Evolutionary conservation across 2,329 filamentous ascomycete species (phyloP).

Genomic region (Diaporthe caulivora): DNA sequence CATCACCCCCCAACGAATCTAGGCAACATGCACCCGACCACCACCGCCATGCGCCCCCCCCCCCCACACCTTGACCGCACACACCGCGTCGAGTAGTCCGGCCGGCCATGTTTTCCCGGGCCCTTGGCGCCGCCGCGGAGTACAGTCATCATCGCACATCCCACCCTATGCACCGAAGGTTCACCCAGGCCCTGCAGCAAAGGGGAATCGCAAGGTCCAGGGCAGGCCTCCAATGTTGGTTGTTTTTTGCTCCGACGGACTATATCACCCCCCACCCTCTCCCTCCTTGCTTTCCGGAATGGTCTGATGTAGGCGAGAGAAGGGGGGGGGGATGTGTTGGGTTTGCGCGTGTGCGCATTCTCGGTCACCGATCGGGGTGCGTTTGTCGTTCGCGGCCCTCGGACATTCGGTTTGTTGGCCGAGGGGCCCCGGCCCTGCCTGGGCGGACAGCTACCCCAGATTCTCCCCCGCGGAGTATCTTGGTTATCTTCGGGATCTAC

Average conservation of each 20-base stretch:
- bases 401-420: constrained; percentile 28
- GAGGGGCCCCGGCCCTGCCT: too few relatives aligned
- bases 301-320: background rate
- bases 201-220: background rate
- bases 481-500: constrained; percentile 6
- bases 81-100: background rate
- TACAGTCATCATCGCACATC: constrained; percentile 10
- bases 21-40: constrained; percentile 23
- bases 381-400: background rate
- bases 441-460: constrained; percentile 17
- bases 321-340: too few relatives aligned
- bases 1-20: constrained; percentile 6
- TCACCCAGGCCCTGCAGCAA: background rate
- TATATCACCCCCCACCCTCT: background rate
- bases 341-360: background rate
- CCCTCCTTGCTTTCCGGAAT: background rate
- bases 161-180: background rate
- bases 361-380: constrained; percentile 28
- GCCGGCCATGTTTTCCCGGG: background rate
- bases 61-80: background rate
- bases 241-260: background rate
- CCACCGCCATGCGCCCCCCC: too few relatives aligned
- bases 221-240: background rate
- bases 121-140: constrained; percentile 24
- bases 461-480: constrained; percentile 19